These are phyloP conservation scores for Colletotrichum cordylinicola DNA, from an alignment of 2,329 filamentous ascomycete genomes.

Conservation along the genomic window DNA sequence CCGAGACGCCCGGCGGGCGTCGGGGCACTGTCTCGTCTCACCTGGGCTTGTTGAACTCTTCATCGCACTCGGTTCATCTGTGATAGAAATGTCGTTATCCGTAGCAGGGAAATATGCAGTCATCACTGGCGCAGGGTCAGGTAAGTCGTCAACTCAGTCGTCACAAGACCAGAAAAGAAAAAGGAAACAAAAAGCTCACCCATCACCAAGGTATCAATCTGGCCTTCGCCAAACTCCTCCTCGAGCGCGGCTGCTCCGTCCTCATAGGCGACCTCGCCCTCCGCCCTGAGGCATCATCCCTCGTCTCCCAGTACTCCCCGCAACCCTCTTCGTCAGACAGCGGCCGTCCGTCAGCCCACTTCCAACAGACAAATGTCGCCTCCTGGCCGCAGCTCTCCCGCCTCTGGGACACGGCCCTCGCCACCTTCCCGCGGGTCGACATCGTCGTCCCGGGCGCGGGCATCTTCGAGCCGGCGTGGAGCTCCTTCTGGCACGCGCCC, in stretches of 20 bases:
- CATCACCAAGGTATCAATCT: slow-evolving; percentile 41
- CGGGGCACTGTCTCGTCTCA: neutral
- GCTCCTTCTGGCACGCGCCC: slow-evolving; percentile 41
- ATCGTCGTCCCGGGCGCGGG: slow-evolving; percentile 43
- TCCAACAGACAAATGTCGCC: slow-evolving; percentile 40
- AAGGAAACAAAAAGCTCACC: neutral
- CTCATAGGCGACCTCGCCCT: slow-evolving; percentile 41
- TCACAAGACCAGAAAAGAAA: neutral
- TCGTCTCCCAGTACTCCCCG: slow-evolving; percentile 36
- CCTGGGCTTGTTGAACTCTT: neutral
- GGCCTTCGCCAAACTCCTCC: slow-evolving; percentile 36
- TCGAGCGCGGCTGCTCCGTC: slow-evolving; percentile 40
- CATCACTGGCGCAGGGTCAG: slow-evolving; percentile 27
- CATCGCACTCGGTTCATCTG: neutral
- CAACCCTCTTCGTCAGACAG: neutral
- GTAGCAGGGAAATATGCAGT: slow-evolving; percentile 31
- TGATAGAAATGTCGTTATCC: slow-evolving; percentile 20
- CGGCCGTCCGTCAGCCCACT: slow-evolving; percentile 32
- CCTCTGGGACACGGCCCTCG: slow-evolving; percentile 34
- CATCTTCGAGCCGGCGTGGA: slow-evolving; percentile 40
- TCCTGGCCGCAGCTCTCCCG: slow-evolving; percentile 39
- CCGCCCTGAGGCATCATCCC: slow-evolving; percentile 36
- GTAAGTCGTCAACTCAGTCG: slow-evolving; percentile 6
- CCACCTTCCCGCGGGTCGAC: slow-evolving; percentile 35
- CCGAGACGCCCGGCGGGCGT: neutral